Evolutionary conservation across 1,139 yeast species (phyloP).

Genomic region (Yamadazyma diospyri): DNA sequence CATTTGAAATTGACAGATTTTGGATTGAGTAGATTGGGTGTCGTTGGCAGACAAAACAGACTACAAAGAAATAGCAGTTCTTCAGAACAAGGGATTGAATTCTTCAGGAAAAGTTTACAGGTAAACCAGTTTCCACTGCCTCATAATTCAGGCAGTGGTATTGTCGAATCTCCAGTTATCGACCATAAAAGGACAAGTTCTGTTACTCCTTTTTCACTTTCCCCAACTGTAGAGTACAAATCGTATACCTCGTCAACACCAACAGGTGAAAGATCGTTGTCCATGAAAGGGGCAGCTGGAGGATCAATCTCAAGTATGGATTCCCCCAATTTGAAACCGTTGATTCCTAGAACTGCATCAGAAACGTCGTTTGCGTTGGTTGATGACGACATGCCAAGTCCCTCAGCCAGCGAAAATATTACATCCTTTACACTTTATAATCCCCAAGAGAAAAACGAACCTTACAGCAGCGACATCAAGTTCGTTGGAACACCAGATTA

Average conservation of each 20-base stretch:
- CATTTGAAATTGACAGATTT: conserved; percentile 93
- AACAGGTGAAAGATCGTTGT: conserved; percentile 5
- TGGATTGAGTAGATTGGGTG: conserved; percentile 88
- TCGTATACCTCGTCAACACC: conserved; percentile 12
- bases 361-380: conserved; percentile 54
- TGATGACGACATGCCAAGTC: conserved; percentile 43
- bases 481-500: conserved; percentile 98
- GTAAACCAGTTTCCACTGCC: conserved; percentile 13
- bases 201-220: conserved; percentile 48
- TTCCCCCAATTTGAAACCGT: conserved; percentile 50
- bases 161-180: conserved; percentile 23
- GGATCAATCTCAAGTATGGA: conserved; percentile 38
- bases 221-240: conserved; percentile 42
- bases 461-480: conserved; percentile 21
- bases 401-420: conserved; percentile 21
- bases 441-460: conserved; percentile 37
- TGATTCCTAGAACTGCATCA: conserved; percentile 46
- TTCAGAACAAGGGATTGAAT: conserved; percentile 43
- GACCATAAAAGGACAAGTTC: conserved; percentile 38
- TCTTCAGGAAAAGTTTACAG: conserved; percentile 31
- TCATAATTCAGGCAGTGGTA: background rate
- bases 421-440: conserved; percentile 65
- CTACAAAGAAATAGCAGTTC: conserved; percentile 42
- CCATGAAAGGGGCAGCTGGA: conserved; percentile 8
- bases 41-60: conserved; percentile 71